Evolutionary conservation across 345 rosid genomes (phyloP), one percentile per base, ranked within the genome.

Genomic region (Ceriops zippeliana): DNA sequence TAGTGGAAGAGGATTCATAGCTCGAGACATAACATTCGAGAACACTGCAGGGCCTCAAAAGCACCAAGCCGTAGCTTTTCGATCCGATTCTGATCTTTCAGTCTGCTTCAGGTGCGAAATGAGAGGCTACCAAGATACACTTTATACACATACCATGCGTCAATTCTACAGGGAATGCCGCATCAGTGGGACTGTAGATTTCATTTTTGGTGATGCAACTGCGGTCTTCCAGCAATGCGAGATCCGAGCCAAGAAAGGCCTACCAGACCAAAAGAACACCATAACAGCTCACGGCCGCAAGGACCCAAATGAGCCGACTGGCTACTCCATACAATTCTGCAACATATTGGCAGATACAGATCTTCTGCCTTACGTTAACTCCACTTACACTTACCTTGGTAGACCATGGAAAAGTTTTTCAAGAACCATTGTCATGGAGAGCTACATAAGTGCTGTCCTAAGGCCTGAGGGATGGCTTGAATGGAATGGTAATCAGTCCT

Each of bases 41-140:
- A 80, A 80, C 74, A 80, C 78, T 0, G 76, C 83, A 2, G 83
- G 83, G 9, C 78, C 83, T 17, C 64, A 46, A 31, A 80, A 80
- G 66, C 83, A 80, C 62, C 83, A 80, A 68, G 83, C 83, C 24
- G 81, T 81, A 7, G 84, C 84, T 5, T 66, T 81, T 30, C 76
- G 84, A 5, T 77, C 73, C 5, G 84, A 76, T 58, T 81, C 84
- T 1, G 84, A 81, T 30, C 76, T 77, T 30, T 81, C 81, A 2
- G 84, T 74, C 24, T 68, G 63, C 58, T 81, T 62, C 58, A 69
- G 76, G 24, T 68, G 80, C 16, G 75, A 76, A 35, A 16, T 81
- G 24, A 73, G 59, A 22, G 79, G 81, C 27, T 77, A 77, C 66
- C 84, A 77, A n/a, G 84, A 81, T 49, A 70, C 84, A 3, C 76